Percentiles rank a stretch among this genome's conserved stretches.
phyloP scores from a whole-genome alignment of 768 basidiomycete species.

The Crucibulum laeve region DNA sequence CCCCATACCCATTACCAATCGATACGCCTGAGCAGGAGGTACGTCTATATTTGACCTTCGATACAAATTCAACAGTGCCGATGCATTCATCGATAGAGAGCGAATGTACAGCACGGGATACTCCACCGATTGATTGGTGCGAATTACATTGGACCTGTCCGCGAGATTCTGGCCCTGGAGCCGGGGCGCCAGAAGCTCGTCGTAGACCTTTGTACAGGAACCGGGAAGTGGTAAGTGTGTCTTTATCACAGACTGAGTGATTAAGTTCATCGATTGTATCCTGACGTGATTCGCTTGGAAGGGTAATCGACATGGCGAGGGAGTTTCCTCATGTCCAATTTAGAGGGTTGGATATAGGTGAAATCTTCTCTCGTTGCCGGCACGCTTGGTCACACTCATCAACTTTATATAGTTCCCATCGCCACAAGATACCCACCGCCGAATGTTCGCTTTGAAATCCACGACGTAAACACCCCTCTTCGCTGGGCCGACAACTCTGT shows the following conservation, averaged over 20 bases:
- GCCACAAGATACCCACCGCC: slow-evolving; percentile 54
- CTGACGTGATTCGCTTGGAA: slow-evolving; percentile 23
- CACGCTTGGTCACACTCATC: slow-evolving; percentile 7
- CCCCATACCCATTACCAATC: slow-evolving; percentile 71
- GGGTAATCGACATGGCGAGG: slow-evolving; percentile 72
- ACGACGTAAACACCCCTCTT: slow-evolving; percentile 50
- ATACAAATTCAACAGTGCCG: slow-evolving; percentile 2
- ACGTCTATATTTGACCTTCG: slow-evolving; percentile 13
- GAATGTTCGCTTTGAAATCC: slow-evolving; percentile 66
- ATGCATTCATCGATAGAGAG: slow-evolving; percentile 35
- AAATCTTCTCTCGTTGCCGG: slow-evolving; percentile 8
- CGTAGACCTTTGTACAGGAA: slow-evolving; percentile 77
- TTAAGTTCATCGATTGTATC: slow-evolving; percentile 10
- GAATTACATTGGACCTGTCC: slow-evolving; percentile 59
- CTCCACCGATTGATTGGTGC: slow-evolving; percentile 48
- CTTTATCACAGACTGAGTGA: slow-evolving; percentile 1
- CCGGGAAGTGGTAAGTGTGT: slow-evolving; percentile 59
- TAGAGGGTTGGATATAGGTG: slow-evolving; percentile 75
- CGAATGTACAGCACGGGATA: slow-evolving; percentile 44
- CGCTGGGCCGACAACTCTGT: slow-evolving; percentile 52
- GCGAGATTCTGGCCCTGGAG: slow-evolving; percentile 39
- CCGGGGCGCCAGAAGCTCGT: slow-evolving; percentile 42
- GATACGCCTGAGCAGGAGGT: slow-evolving; percentile 71
- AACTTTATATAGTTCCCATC: slow-evolving; percentile 54
- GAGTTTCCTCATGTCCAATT: slow-evolving; percentile 63